Evolutionary conservation across 2,329 filamentous ascomycete genomes (phyloP), one percentile per base, ranked within the genome.

Genomic region (Sclerotinia nivalis): DNA sequence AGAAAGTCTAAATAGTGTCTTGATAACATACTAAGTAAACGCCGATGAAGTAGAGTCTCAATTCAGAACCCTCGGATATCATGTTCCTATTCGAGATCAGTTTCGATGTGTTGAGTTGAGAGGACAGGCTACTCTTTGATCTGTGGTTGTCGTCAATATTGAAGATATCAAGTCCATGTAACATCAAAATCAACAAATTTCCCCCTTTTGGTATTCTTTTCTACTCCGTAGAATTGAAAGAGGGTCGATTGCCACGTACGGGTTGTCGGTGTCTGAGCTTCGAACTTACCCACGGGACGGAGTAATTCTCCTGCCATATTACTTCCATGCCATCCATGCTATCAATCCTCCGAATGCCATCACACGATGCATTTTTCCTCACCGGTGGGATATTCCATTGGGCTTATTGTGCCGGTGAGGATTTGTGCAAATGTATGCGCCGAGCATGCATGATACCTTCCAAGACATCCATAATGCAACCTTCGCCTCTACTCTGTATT

Each of bases 301-400:
- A 62, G 20, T 7, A 34, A 20, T 45, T 18, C 25, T 28, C n/a
- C 15, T 43, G 40, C 25, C 58, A 25, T 47, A 15, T 47, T 37
- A 20, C 12, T 60, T n/a, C 37, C 22, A 9, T 15, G 22, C 22
- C 31, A 37, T 62, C 52, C 31, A 47, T 56, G 37, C 54, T 13
- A 56, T 28, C 25, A 7, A 25, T 13, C 18, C 47, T 65, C n/a
- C 43, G 13, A 20, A n/a, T 50, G 66, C 54, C 66, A 68, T 68
- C 66, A 50, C 66, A 68, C 54, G 45, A 68, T 68, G 66, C 66
- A 60, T 56, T 37, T 18, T 68, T 45, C n/a, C 55, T 68, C 66
- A 68, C 54, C 66, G 66, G 31, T 20, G 62, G 55, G n/a, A 37
- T 1, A 13, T 66, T 43, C 52, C 50, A 56, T 40, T 9, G 34